Evolutionary conservation across 2,329 filamentous ascomycete genomes (phyloP).

Genomic region (Ambrosiella cleistominuta): DNA sequence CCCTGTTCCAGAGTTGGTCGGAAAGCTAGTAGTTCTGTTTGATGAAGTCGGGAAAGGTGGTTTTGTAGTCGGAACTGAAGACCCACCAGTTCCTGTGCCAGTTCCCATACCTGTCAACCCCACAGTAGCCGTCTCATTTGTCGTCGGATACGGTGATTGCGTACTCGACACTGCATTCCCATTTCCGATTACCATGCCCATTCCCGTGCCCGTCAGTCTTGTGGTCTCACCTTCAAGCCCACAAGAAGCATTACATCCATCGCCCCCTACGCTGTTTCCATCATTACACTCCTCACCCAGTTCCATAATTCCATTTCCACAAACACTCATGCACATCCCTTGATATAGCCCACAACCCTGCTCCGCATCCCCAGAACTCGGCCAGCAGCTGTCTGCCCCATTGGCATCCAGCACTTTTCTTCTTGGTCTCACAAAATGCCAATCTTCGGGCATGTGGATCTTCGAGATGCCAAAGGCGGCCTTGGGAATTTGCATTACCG

Average conservation of each 20-base stretch:
- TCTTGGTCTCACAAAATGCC: neutral
- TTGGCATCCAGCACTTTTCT: neutral
- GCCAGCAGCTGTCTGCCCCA: neutral
- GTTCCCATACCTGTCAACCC: neutral
- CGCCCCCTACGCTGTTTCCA: neutral
- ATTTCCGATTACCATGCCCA: neutral
- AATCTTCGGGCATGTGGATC: neutral
- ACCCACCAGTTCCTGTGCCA: neutral
- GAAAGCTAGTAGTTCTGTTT: neutral
- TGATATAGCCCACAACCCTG: constrained; percentile 7
- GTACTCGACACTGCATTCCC: neutral
- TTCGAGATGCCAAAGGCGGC: neutral
- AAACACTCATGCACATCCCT: neutral
- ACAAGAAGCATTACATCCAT: constrained; percentile 4
- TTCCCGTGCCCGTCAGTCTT: neutral
- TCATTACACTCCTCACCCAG: constrained; percentile 6
- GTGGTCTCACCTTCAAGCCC: neutral
- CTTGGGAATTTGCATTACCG: constrained; percentile 11
- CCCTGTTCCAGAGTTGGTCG: neutral
- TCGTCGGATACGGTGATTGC: neutral
- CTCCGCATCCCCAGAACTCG: neutral
- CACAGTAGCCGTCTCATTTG: neutral
- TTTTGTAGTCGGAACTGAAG: neutral
- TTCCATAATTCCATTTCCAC: constrained; percentile 10
- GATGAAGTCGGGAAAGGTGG: neutral